Base-by-base conservation (phyloP, 805 yeast species). In the Lachancea waltii region DNA sequence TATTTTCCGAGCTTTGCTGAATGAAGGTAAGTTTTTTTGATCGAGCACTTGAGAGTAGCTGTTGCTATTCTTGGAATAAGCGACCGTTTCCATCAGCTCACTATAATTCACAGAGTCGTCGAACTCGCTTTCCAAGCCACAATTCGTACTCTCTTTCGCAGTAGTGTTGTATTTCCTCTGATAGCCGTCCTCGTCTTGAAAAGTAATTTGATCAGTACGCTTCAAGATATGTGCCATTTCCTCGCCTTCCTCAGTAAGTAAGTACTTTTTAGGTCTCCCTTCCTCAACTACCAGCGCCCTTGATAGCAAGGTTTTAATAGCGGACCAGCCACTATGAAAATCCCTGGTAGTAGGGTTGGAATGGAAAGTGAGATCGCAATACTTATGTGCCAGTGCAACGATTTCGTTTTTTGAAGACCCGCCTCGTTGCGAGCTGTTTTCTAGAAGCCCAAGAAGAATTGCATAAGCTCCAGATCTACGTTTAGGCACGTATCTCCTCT, bases 381-480 rank as follows among this genome's bases (percentile, higher is more conserved):
- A 79, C 7, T 68, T 70, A 1, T 73, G 56, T 0, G 84, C 95
- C 13, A 56, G 49, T 7, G 66, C 51, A 2, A 73, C 63, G 5
- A 87, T 70, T 26, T 75, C 81, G 8, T 73, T 75, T 51, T 76
- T 81, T 3, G 79, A 68, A 49, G 84, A 51, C 0, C 95, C 95
- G n/a, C 57, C 51, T 15, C 68, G 58, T 2, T 58, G 49, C 3
- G 61, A 56, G 49, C 79, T 86, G 19, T 53, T 40, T 31, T 73
- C 65, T 35, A 68, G 62, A 3, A 87, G 60, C 0, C 79, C 79
- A 14, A 85, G 44, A 14, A 87, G 50, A 7, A 87, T 81, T 0
- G 92, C 95, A 63, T 84, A 89, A 0, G 84, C 94, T 1, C 96
- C 96, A 0, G 92, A 77, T 24, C 89, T 63, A 43, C 77, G 75